phyloP scores from a whole-genome alignment of 2,329 filamentous ascomycete genomes.

The Xylariaceae sp. region DNA sequence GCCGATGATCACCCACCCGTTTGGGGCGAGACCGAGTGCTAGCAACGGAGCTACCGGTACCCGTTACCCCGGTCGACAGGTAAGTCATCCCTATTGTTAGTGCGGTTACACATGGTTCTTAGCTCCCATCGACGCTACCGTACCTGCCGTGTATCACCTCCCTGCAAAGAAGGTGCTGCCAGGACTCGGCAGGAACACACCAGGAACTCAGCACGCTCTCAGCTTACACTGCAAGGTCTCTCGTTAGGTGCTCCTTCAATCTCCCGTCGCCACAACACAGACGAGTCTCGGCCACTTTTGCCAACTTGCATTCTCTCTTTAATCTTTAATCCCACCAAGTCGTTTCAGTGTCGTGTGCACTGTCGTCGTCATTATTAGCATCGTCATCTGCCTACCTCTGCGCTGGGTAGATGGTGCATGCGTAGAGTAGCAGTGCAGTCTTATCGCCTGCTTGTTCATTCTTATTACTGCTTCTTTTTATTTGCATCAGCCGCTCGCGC shows the following conservation, averaged over 20 bases:
- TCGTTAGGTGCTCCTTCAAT: conserved; percentile 14
- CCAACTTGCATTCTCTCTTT: conserved; percentile 3
- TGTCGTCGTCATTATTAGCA: conserved; percentile 20
- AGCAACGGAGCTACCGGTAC: background rate
- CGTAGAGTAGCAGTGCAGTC: conserved; percentile 18
- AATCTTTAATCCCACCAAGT: too few species aligned
- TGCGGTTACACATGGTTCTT: background rate
- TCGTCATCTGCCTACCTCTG: conserved; percentile 24
- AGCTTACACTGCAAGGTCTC: background rate
- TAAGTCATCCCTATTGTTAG: background rate
- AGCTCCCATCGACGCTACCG: background rate
- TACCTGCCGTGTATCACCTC: too few species aligned
- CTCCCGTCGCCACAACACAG: conserved; percentile 8
- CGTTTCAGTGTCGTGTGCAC: conserved; percentile 24
- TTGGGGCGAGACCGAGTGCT: too few species aligned
- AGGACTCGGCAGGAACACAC: too few species aligned
- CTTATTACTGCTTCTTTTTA: conserved; percentile 3
- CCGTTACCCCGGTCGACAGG: background rate
- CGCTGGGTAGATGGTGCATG: too few species aligned
- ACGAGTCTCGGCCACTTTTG: background rate
- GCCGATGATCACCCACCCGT: too few species aligned
- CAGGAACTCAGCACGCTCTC: background rate
- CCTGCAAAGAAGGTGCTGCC: too few species aligned
- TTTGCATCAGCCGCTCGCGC: conserved; percentile 18
- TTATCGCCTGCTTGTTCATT: conserved; percentile 19